Evolutionary conservation across 169 alveolate genomes (phyloP).

Genomic region (Babesia bovis): DNA sequence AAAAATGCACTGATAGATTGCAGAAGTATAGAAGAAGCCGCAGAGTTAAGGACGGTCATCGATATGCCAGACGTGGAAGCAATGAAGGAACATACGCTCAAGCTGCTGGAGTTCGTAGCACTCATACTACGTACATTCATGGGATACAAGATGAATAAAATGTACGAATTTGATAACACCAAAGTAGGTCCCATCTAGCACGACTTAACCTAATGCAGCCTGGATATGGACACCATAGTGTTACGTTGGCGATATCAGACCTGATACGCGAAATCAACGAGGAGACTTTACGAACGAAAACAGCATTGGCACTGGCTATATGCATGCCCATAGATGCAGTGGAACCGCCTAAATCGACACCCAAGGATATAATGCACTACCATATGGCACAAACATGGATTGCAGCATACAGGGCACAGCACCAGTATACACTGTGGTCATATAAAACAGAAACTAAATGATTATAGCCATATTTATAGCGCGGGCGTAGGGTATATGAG

Average conservation of each 20-base stretch:
- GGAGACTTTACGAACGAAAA: background rate
- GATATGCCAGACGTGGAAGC: background rate
- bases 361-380: slow-evolving; percentile 1
- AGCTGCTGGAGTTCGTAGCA: slow-evolving; percentile 16
- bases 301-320: slow-evolving; percentile 36
- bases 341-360: background rate
- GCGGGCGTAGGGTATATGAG: too few relatives aligned
- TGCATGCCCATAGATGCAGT: background rate
- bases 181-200: background rate
- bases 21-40: background rate
- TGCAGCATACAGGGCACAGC: slow-evolving; percentile 31
- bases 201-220: background rate
- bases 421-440: slow-evolving; percentile 7
- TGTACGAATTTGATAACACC: slow-evolving; percentile 1
- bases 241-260: slow-evolving; percentile 16
- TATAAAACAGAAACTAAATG: background rate
- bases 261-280: slow-evolving; percentile 34
- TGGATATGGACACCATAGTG: background rate
- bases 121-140: slow-evolving; percentile 18
- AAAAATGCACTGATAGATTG: background rate
- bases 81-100: background rate
- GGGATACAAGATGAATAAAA: slow-evolving; percentile 11
- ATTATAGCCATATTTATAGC: background rate
- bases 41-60: background rate
- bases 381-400: slow-evolving; percentile 39